Base-by-base conservation (phyloP, 192 early-diverging fungal genomes). In the Bifiguratus adelaidae region DNA sequence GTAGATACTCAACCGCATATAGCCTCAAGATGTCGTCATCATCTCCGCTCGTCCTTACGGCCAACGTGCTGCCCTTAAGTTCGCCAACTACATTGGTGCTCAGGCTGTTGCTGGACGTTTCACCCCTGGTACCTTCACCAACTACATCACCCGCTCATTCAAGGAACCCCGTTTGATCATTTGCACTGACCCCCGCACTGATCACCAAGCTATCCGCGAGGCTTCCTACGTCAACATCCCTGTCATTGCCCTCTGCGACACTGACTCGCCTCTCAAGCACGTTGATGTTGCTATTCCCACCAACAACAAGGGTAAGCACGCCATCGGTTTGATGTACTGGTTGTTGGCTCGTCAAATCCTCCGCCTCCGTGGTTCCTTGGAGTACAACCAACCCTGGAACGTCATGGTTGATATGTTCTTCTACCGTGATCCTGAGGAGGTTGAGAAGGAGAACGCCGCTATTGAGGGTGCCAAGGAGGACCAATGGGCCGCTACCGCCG, bases 381-480 rank as follows among this genome's bases (percentile, higher is more conserved):
- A 85, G 58, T 85, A 92, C 67, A 63, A 76, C 58, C 64, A 75
- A 53, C 71, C 78, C 50, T 99, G 97, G 97, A 75, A 89, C 49
- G 74, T 99, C 61, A 98, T 99, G 95, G 88, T 91, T 56, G 97
- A 99, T 74, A 93, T 99, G 97, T 99, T 97, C 97, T 97, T 99
- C 87, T 98, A 83, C 86, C 88, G 97, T 63, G 95, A 97, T 67
- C 83, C 95, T 56, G 89, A 88, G 61, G 97, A 99, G 67, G 82
- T 83, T 46, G 86, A 88, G 68, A 92, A 95, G 85, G 93, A 99
- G 61, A 74, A 74, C 40, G 78, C 67, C 36, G 75, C 67, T n/a
- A 57, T 58, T 48, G 69, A 63, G 27, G 74, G 70, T 25, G 65
- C 55, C 55, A 63, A 68, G 18, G 71, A 73, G n/a, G 41, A 29